phyloP scores from a whole-genome alignment of 148 eudicot genomes.

The Amaranthus cruentus region DNA sequence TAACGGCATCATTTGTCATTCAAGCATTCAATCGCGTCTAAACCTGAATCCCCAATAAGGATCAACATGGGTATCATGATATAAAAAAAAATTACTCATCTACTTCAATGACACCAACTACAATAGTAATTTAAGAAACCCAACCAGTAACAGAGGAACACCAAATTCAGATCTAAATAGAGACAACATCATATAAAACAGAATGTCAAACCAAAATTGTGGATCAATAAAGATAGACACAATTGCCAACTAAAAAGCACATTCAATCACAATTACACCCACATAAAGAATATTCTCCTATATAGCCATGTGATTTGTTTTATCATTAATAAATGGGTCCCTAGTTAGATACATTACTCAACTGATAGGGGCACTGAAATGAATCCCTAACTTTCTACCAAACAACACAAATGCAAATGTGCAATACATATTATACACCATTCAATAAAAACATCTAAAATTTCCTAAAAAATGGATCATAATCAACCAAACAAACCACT shows the following conservation, averaged over 20 bases:
- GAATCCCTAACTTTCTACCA: background rate
- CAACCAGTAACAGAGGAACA: background rate
- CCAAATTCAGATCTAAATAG: background rate
- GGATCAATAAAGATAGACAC: background rate
- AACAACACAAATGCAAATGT: constrained; percentile 12
- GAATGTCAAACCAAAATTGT: background rate
- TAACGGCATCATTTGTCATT: too few species aligned
- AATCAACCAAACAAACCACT: background rate
- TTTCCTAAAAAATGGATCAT: background rate
- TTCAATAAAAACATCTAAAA: background rate
- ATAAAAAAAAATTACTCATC: background rate
- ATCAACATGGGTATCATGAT: too few species aligned
- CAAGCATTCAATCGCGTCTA: too few species aligned
- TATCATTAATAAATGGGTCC: too few species aligned
- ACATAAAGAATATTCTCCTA: too few species aligned
- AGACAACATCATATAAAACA: background rate
- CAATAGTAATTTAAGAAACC: background rate
- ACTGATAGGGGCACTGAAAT: too few species aligned
- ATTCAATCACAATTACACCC: too few species aligned
- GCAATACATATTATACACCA: background rate
- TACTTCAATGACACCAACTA: background rate
- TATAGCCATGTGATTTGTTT: too few species aligned
- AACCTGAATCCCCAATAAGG: too few species aligned
- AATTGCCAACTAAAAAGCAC: constrained; percentile 4
- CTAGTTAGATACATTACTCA: too few species aligned